Conservation (phyloP, 345 rosid species). For the Abelmoschus esculentus region DNA sequence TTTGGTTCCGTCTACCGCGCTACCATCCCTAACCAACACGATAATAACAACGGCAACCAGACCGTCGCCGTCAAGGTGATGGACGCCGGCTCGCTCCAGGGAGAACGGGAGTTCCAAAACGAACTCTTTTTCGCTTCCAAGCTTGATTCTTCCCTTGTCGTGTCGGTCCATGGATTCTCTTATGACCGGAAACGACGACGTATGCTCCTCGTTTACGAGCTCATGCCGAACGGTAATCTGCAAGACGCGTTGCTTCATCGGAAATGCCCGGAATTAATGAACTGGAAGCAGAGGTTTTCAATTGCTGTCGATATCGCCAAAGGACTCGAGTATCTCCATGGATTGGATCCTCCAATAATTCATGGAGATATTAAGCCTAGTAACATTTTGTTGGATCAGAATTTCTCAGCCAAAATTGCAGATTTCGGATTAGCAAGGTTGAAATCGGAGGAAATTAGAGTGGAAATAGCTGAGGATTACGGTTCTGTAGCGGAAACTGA, state of each 20-base stretch:
- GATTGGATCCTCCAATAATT: constrained; percentile 61
- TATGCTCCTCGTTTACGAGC: constrained; percentile 69
- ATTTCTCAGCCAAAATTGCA: constrained; percentile 61
- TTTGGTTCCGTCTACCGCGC: constrained; percentile 83
- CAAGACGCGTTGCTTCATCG: constrained; percentile 79
- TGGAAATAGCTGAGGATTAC: constrained; percentile 36
- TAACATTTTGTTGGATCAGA: constrained; percentile 61
- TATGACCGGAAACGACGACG: constrained; percentile 52
- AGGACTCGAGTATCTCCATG: constrained; percentile 67
- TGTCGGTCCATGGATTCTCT: constrained; percentile 76
- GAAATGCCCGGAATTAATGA: constrained; percentile 54
- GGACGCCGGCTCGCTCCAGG: constrained; percentile 91
- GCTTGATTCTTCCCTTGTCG: constrained; percentile 46
- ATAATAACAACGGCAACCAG: not conserved
- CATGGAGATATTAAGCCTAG: constrained; percentile 93
- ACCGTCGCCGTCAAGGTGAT: constrained; percentile 74
- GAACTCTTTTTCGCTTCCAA: constrained; percentile 74
- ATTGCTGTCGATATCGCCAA: constrained; percentile 56
- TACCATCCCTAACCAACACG: constrained; percentile 25
- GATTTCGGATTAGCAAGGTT: constrained; percentile 87
- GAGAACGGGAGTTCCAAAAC: constrained; percentile 92
- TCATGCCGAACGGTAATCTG: constrained; percentile 75
- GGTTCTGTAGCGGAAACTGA: constrained; percentile 70
- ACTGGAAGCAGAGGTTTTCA: constrained; percentile 54
- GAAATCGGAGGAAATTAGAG: constrained; percentile 43